phyloP scores from a whole-genome alignment of 208 protist genomes.

The Leishmania gerbilli region DNA sequence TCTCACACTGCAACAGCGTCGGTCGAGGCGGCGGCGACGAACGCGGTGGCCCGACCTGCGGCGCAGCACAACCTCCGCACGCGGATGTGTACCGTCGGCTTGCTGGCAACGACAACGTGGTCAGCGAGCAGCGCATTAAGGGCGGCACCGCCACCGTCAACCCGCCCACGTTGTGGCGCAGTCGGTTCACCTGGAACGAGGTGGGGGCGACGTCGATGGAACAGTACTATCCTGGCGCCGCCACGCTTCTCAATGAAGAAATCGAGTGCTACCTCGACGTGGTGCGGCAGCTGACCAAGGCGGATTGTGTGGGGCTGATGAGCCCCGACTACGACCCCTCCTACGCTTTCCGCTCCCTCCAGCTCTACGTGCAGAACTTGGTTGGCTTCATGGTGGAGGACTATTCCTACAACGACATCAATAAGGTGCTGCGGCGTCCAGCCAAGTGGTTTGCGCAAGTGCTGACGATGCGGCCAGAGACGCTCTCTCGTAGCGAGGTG shows the following conservation, averaged over 20 bases:
- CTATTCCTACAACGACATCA: slow-evolving; percentile 87
- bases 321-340: slow-evolving; percentile 48
- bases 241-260: slow-evolving; percentile 70
- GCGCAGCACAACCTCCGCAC: background rate
- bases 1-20: slow-evolving; percentile 1
- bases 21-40: background rate
- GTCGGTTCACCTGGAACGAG: slow-evolving; percentile 78
- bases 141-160: slow-evolving; percentile 29
- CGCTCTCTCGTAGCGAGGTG: slow-evolving; percentile 52
- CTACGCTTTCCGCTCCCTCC: slow-evolving; percentile 75
- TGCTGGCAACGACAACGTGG: slow-evolving; percentile 63
- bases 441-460: slow-evolving; percentile 84
- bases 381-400: slow-evolving; percentile 83
- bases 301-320: slow-evolving; percentile 70
- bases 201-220: slow-evolving; percentile 74
- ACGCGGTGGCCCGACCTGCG: background rate
- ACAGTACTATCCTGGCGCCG: slow-evolving; percentile 86
- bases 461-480: slow-evolving; percentile 79
- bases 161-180: slow-evolving; percentile 53
- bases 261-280: slow-evolving; percentile 65
- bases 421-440: slow-evolving; percentile 74
- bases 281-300: slow-evolving; percentile 54
- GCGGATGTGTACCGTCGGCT: slow-evolving; percentile 54
- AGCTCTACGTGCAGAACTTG: slow-evolving; percentile 83
- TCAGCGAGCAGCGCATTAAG: slow-evolving; percentile 75